Base-by-base conservation (phyloP, 148 eudicot genomes). In the Hydrangea macrophylla region DNA sequence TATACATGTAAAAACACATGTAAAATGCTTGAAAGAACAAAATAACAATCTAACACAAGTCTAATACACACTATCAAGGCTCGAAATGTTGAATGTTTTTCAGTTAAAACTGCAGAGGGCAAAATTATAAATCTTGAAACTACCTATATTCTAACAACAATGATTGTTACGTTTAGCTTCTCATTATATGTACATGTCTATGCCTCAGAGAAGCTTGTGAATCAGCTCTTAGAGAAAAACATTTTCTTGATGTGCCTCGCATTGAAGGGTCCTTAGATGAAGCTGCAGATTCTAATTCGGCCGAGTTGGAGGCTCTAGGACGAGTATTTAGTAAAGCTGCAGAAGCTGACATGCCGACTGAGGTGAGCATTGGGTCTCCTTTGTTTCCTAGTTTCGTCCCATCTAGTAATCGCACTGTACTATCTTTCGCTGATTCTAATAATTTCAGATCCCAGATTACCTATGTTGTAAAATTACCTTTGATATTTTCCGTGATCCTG, bases 401-500 rank as follows among this genome's bases (percentile, higher is more conserved):
- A 0, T n/a, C 37, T 54, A 62, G 13, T n/a, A 68, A 22, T n/a
- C n/a, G n/a, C n/a, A n/a, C n/a, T n/a, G n/a, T n/a, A n/a, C n/a
- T n/a, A 40, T 51, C 26, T 31, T 37, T 18, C 10, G 9, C 33
- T 42, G 65, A 48, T 8, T 27, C 51, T 5, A 17, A 22, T 70
- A 33, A 53, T 78, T 75, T 72, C 83, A 94, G 99, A 91, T 94
- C 62, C 99, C 99, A 9, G 97, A 88, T 65, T 81, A 85, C 75
- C 69, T 94, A 7, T 88, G 96, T 55, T 94, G 98, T 81, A 83
- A 81, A 73, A 90, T 94, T 27, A 90, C 92, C 1, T 85, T 94
- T 31, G 97, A 91, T 64, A 87, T 94, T 33, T 90, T 82, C 59
- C 96, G 90, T 9, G 97, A 94, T 79, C 99, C 99, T 51, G 99